Evolutionary conservation across 202 grass and related monocot genomes (phyloP), one percentile per base, ranked within the genome.

Genomic region (Miscanthus sacchariflorus): DNA sequence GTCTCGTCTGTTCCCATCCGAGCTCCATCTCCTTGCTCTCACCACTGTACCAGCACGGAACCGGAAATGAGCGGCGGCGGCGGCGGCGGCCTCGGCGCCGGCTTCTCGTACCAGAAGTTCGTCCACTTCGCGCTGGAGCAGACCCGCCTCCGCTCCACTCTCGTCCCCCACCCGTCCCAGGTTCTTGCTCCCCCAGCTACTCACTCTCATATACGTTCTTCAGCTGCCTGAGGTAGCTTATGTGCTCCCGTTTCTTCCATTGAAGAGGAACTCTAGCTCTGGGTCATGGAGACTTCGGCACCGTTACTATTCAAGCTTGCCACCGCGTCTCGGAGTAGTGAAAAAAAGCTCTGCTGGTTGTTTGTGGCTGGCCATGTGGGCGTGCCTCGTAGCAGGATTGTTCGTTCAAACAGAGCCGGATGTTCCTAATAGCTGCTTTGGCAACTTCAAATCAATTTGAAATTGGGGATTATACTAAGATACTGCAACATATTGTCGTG

Each of bases 101-200:
- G 65, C 81, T 58, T 82, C 25, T 91, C 87, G 44, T 93, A 94
- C 90, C 92, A 96, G 5, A 98, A 94, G 11, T 98, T 96, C 83
- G 89, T 90, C 69, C 69, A 70, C 40, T 84, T 93, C 42, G 96
- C 92, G 77, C 48, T 98, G 89, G 90, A 94, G 58, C 90, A 90
- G 74, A 91, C 90, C 64, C 79, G 86, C 43, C 91, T 89, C 77
- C 94, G 90, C 71, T 89, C 90, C 38, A 68, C 77, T 25, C 94
- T 98, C 83, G 25, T 50, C 38, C 85, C 96, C 3, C 90, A 95
- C 24, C 89, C 92, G 11, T 96, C 92, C 50, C 96, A 95, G 88
- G 95, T 98, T 44, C 59, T 66, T 44, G 30, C 21, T 36, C 5
- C 19, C 74, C 5, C 45, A 21, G 0, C 52, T 35, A 65, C 27